These are phyloP conservation scores for Trichoderma koningiopsis DNA, from an alignment of 2,329 filamentous ascomycete species.

Conservation along the genomic window DNA sequence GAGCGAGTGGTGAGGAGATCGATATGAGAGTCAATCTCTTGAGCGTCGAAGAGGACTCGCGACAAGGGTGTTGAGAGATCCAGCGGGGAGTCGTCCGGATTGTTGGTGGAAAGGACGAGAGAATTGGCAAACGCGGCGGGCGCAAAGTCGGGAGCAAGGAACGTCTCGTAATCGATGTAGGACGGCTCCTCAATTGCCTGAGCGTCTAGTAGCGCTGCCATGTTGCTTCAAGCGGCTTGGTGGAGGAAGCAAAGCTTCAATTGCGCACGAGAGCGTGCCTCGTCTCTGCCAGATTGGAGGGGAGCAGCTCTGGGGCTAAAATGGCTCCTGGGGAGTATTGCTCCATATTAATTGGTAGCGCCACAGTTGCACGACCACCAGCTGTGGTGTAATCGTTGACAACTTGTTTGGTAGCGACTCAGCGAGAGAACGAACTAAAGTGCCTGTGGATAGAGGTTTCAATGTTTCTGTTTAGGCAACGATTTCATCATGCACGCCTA, in stretches of 20 bases:
- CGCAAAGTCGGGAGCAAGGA: slow-evolving; percentile 81
- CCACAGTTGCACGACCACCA: not conserved
- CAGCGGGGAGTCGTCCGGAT: slow-evolving; percentile 82
- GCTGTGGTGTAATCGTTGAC: not conserved
- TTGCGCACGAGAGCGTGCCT: not conserved
- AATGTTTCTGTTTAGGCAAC: not conserved
- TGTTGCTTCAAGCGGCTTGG: not conserved
- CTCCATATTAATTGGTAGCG: not conserved
- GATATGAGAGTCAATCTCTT: slow-evolving; percentile 96
- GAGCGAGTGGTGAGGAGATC: slow-evolving; percentile 84
- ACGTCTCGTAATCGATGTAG: slow-evolving; percentile 95
- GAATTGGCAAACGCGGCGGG: slow-evolving; percentile 82
- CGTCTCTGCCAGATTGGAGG: slow-evolving; percentile 3
- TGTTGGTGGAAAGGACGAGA: slow-evolving; percentile 87
- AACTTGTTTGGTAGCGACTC: not conserved
- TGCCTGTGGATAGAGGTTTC: not conserved
- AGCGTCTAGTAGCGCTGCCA: slow-evolving; percentile 19
- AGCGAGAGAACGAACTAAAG: not conserved
- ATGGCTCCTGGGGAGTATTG: not conserved
- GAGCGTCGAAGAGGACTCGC: slow-evolving; percentile 90
- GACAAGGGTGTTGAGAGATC: slow-evolving; percentile 94
- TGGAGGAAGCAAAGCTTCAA: not conserved
- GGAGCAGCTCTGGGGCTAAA: slow-evolving; percentile 1
- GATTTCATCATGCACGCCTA: not conserved
- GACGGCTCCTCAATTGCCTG: slow-evolving; percentile 57